Evolutionary conservation across 192 early-diverging fungal species (phyloP).

Genomic region (Spizellomyces sp.): DNA sequence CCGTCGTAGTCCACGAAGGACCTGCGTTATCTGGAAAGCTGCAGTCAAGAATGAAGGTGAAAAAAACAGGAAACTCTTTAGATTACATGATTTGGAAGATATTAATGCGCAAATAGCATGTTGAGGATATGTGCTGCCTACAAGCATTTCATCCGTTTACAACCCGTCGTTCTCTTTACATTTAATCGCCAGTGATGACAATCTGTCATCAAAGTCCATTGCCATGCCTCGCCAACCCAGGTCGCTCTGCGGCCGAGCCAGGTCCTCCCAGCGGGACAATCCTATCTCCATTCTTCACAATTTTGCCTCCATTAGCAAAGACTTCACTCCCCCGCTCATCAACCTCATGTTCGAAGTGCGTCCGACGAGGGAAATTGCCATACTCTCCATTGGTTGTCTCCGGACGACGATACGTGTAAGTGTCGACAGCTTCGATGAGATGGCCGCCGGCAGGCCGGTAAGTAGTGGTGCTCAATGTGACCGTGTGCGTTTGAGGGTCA

Average conservation of each 20-base stretch:
- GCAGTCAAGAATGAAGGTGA: too few relatives aligned
- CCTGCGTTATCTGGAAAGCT: too few relatives aligned
- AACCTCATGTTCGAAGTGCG: constrained; percentile 17
- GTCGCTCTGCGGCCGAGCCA: constrained; percentile 29
- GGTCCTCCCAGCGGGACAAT: constrained; percentile 25
- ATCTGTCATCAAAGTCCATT: neutral
- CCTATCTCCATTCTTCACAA: constrained; percentile 25
- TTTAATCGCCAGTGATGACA: too few relatives aligned
- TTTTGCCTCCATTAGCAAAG: constrained; percentile 23
- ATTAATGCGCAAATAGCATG: too few relatives aligned
- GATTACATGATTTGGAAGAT: too few relatives aligned
- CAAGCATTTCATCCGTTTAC: too few relatives aligned
- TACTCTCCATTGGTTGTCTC: constrained; percentile 35
- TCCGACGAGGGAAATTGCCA: constrained; percentile 32
- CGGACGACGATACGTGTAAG: constrained; percentile 30
- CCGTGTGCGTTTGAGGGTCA: constrained; percentile 29
- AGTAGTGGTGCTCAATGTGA: constrained; percentile 25
- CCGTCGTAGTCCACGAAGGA: too few relatives aligned
- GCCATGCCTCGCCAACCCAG: constrained; percentile 30
- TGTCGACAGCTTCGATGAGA: constrained; percentile 28
- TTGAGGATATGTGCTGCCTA: too few relatives aligned
- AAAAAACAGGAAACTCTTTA: too few relatives aligned
- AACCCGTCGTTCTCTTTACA: too few relatives aligned
- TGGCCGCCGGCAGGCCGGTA: constrained; percentile 13
- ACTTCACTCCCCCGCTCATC: neutral